Evolutionary conservation across 2,329 filamentous ascomycete species (phyloP).

Genomic region (Sporothrix dimorphospora): DNA sequence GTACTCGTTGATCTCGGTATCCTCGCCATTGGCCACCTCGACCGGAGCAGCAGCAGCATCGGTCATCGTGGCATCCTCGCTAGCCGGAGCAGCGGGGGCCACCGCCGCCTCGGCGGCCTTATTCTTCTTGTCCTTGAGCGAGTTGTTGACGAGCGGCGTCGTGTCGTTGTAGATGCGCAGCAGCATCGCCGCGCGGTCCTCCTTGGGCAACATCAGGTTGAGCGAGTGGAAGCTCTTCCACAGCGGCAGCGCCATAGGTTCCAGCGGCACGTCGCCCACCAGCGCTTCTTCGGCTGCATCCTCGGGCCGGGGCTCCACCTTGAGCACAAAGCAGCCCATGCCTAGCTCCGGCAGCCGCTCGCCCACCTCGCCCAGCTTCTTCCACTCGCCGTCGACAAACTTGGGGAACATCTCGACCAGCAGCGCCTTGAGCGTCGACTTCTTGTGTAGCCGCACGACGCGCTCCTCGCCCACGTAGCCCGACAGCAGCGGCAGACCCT

Average conservation of each 20-base stretch:
- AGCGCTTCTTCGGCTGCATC: conserved; percentile 11
- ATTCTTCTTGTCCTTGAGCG: conserved; percentile 47
- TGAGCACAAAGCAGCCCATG: conserved; percentile 91
- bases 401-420: conserved; percentile 97
- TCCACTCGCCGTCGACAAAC: conserved; percentile 73
- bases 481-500: conserved; percentile 88
- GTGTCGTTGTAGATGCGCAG: conserved; percentile 89
- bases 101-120: not conserved
- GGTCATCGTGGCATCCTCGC: conserved; percentile 25
- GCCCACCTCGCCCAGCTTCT: conserved; percentile 82
- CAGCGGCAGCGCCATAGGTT: conserved; percentile 85
- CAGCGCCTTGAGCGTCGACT: conserved; percentile 78
- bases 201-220: conserved; percentile 98
- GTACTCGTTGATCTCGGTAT: conserved; percentile 29
- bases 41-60: conserved; percentile 4
- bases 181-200: conserved; percentile 91
- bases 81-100: conserved; percentile 21
- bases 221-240: conserved; percentile 92
- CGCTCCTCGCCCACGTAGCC: conserved; percentile 83
- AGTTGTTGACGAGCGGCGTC: conserved; percentile 76
- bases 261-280: conserved; percentile 44
- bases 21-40: not conserved
- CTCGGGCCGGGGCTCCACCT: conserved; percentile 65
- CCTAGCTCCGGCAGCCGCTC: conserved; percentile 76
- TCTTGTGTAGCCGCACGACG: conserved; percentile 73